Base-by-base conservation (phyloP, 2,329 filamentous ascomycete species). In the Aspergillus caelatus region DNA sequence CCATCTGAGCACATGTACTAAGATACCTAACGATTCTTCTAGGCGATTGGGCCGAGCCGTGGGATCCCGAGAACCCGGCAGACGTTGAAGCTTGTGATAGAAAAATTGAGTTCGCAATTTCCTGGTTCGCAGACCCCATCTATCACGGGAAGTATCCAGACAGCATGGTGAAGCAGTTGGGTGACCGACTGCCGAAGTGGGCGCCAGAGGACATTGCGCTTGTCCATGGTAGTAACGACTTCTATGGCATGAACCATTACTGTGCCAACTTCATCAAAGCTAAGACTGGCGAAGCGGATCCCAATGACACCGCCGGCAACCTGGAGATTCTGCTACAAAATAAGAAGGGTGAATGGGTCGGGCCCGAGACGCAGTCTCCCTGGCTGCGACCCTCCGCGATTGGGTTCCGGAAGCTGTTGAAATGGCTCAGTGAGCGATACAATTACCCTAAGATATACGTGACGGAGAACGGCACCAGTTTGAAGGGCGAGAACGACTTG, bases 201-300 rank as follows among this genome's bases (percentile, higher is more conserved):
- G 93, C 90, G 0, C 78, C 84, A 0, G 90, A 92, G 68, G 92
- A 96, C 74, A 78, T 83, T 28, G 86, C 86, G 2, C 82, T 95
- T n/a, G 88, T 96, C 53, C 84, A 90, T 72, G 92, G 91, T n/a
- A 92, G 89, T 75, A 95, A 95, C 77, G 93, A 96, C 82, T 96
- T 96, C 80, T 96, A 96, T 78, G 93, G 92, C 77, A 94, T 94
- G 91, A 96, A 96, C 83, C 91, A 93, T 83, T 96, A 96, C 83
- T 94, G 91, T 57, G 90, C 92, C 74, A 92, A 95, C 83, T 96
- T 91, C 80, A 89, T 96, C 80, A 89, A 88, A 77, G 89, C 94
- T 80, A 87, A 88, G 73, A 84, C 85, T 9, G 85, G 84, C 8
- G 80, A 84, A 55, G 80, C 91, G 0, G 83, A 86, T 1, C 81